These are phyloP conservation scores for Apiosordaria backusii DNA, from an alignment of 495 filamentous ascomycete genomes.

Conservation along the genomic window DNA sequence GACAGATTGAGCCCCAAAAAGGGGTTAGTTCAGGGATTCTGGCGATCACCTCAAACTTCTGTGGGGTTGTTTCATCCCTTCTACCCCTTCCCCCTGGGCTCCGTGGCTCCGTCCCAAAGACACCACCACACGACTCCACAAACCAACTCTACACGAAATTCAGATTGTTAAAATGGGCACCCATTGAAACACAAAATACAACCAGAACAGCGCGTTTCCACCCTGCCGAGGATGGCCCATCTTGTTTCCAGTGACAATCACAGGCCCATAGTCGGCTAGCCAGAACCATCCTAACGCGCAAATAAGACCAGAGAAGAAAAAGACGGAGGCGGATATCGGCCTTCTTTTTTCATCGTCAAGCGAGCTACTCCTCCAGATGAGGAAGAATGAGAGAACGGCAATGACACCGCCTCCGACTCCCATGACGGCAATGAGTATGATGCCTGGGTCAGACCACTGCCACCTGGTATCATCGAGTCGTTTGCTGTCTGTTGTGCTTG, in stretches of 20 bases:
- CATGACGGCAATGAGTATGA: not conserved
- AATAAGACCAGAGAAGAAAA: not conserved
- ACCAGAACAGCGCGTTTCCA: not conserved
- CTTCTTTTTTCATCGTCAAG: not conserved
- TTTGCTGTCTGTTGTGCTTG: not conserved
- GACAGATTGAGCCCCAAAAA: not conserved
- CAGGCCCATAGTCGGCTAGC: not conserved
- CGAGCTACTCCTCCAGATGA: not conserved
- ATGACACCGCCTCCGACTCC: not conserved
- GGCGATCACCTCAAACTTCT: constrained; percentile 1
- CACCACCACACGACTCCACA: not conserved
- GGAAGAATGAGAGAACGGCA: not conserved
- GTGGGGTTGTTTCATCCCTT: constrained; percentile 8
- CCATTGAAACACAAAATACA: constrained; percentile 2
- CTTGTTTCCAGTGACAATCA: not conserved
- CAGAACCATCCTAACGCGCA: not conserved
- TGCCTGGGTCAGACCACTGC: not conserved
- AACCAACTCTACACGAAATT: not conserved
- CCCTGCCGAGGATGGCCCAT: not conserved
- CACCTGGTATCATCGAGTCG: not conserved
- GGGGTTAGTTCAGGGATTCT: not conserved
- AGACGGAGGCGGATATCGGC: not conserved
- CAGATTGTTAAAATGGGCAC: not conserved
- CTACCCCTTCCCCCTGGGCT: not conserved
- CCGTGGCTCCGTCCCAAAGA: not conserved